A percentile compares a stretch with the other conserved stretches of the same genome.
phyloP scores from a whole-genome alignment of 129 eudicot species.

The Cynara cardunculus region DNA sequence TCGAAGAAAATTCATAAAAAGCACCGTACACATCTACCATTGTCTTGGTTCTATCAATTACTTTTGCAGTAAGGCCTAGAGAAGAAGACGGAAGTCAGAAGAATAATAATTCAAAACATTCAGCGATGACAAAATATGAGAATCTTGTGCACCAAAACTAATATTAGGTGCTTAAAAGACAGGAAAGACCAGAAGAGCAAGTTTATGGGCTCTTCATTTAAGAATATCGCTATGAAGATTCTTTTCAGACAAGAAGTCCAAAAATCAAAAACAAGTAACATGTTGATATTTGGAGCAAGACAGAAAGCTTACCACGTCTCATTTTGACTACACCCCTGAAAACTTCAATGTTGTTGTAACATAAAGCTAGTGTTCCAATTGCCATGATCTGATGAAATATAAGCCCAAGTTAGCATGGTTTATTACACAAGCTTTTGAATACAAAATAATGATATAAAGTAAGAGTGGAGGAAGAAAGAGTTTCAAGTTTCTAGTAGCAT shows the following conservation, averaged over 20 bases:
- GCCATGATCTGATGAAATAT: conserved; percentile 71
- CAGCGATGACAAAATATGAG: too few species aligned
- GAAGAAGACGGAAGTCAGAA: neutral
- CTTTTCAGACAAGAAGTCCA: too few species aligned
- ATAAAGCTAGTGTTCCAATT: conserved; percentile 86
- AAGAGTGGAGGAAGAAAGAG: too few species aligned
- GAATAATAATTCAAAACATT: neutral
- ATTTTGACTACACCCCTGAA: conserved; percentile 94
- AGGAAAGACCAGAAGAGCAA: neutral
- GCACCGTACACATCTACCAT: conserved; percentile 90
- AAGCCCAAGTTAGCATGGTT: neutral
- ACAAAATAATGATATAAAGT: too few species aligned
- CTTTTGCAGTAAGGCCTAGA: conserved; percentile 90
- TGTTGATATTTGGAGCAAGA: too few species aligned
- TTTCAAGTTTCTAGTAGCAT: too few species aligned
- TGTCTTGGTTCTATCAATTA: conserved; percentile 75
- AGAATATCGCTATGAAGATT: too few species aligned
- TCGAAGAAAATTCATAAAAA: conserved; percentile 71
- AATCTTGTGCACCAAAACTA: neutral
- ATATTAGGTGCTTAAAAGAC: neutral
- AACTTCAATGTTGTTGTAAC: conserved; percentile 85
- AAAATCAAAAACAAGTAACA: too few species aligned
- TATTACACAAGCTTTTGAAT: neutral
- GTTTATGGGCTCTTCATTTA: neutral
- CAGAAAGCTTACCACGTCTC: conserved; percentile 77